Base-by-base conservation (phyloP, 2,329 filamentous ascomycete genomes). In the Aspergillus uvarum region DNA sequence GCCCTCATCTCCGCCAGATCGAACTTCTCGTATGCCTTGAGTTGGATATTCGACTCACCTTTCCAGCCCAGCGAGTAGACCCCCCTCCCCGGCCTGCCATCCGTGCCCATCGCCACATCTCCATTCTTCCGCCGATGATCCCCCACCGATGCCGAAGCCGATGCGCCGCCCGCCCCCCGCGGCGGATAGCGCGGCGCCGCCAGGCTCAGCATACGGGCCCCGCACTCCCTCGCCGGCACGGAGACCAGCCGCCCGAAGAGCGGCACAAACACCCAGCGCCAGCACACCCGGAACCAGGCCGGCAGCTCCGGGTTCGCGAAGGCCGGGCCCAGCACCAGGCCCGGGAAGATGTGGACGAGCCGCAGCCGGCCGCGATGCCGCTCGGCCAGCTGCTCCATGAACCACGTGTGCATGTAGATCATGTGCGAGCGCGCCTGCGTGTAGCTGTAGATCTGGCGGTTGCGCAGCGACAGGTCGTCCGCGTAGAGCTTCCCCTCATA, bases 331-430 rank as follows among this genome's bases (percentile, higher is more conserved):
- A 59, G 22, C 29, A 59, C 56, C 14, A 59, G 16, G 1, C 56
- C 56, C 14, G 56, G 56, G 29, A 59, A 59, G n/a, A 59, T 59
- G n/a, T 59, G 56, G 2, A 53, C 21, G 7, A 59, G 21, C 7
- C 56, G 22, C 11, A 59, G 51, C 24, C 42, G 48, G 7, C 51
- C 56, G 4, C 21, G 50, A 4, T 59, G 29, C 16, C 49, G 44
- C 42, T 54, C 56, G 4, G 56, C 56, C 42, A 59, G 10, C 1
- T 12, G 16, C 16, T 59, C 56, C 50, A 59, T 42, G 38, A 59
- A 59, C 26, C 32, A 48, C 6, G 51, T 54, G 14, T 59, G 56
- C 56, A 59, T 59, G 31, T 54, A 59, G 14, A 47, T 38, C 56
- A 59, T 59, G 29, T 59, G 56, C 22, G 50, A 59, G 12, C 56